A percentile compares a stretch with the other conserved stretches of the same genome.
Conservation (phyloP, 441 rosid species). For the Rhodomyrtus psidioides region DNA sequence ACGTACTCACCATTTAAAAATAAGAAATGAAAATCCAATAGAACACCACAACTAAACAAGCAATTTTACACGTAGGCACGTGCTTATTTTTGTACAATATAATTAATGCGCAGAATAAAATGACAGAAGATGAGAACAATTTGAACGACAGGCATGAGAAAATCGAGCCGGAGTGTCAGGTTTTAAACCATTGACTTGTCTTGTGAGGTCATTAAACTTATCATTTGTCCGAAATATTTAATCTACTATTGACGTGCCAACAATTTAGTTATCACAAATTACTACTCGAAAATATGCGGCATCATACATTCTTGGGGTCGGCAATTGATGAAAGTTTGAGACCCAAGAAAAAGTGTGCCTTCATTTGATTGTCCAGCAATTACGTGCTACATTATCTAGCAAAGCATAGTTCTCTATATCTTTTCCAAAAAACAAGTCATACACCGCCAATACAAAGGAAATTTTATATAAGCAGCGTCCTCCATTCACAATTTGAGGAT, state of each 20-base stretch:
- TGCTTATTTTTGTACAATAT: neutral
- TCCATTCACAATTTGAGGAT: neutral
- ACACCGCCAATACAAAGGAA: neutral
- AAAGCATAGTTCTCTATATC: neutral
- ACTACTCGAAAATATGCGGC: too few relatives aligned
- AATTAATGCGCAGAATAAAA: neutral
- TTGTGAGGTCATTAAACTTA: too few relatives aligned
- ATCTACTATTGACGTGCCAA: too few relatives aligned
- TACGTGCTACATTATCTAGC: neutral
- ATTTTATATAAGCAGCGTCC: neutral
- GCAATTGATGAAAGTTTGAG: neutral
- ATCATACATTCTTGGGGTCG: neutral
- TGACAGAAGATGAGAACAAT: neutral
- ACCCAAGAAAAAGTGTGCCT: neutral
- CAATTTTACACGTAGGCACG: neutral
- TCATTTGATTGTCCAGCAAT: neutral
- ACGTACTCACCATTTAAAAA: neutral
- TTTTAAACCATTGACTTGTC: too few relatives aligned
- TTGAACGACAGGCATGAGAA: neutral
- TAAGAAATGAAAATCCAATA: too few relatives aligned
- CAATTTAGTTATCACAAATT: too few relatives aligned
- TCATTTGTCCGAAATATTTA: too few relatives aligned
- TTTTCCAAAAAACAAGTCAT: neutral
- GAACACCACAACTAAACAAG: too few relatives aligned
- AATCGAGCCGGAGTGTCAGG: neutral